Evolutionary conservation across 2,329 filamentous ascomycete species (phyloP), one percentile per base, ranked within the genome.

Genomic region (Fusarium guadeloupense): DNA sequence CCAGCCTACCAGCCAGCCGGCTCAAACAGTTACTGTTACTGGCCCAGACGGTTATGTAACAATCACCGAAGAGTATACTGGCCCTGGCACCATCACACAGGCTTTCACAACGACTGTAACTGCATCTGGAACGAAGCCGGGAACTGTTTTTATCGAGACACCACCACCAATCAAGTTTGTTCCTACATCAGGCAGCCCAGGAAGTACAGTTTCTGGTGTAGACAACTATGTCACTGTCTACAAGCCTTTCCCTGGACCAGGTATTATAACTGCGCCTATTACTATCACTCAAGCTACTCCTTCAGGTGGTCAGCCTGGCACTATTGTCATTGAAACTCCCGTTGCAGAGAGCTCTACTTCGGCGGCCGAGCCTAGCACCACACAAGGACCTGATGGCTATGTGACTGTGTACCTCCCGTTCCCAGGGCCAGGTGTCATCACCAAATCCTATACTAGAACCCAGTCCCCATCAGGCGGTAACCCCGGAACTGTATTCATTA

Each of bases 111-210:
- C 37, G 4, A 64, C 59, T 6, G n/a, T 61, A 3, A 23, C 23
- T 6, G 57, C 19, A 14, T 58, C 59, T 13, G 58, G 52, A 17
- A 52, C 58, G 5, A 38, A 38, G 12, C 58, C 58, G 8, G 60
- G 60, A 26, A 63, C 60, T 8, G 47, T 62, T 14, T 64, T 34
- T 9, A 62, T 62, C 4, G 59, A 64, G 48, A 55, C 56, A 17
- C 57, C 57, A 5, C 55, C 57, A 9, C 39, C 56, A 19, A 9
- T 50, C 30, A 61, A 60, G 20, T 44, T 60, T 13, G 39, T n/a
- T n/a, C 42, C 38, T 13, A 55, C 56, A 17, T 35, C 57, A 21
- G 41, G 31, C n/a, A 21, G 23, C 12, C 12, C 35, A 8, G 46
- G 30, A 13, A 56, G 51, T 5, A 62, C 59, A 2, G 26, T 54